phyloP scores from a whole-genome alignment of 140 eudicot species.

The Artemisia princeps region DNA sequence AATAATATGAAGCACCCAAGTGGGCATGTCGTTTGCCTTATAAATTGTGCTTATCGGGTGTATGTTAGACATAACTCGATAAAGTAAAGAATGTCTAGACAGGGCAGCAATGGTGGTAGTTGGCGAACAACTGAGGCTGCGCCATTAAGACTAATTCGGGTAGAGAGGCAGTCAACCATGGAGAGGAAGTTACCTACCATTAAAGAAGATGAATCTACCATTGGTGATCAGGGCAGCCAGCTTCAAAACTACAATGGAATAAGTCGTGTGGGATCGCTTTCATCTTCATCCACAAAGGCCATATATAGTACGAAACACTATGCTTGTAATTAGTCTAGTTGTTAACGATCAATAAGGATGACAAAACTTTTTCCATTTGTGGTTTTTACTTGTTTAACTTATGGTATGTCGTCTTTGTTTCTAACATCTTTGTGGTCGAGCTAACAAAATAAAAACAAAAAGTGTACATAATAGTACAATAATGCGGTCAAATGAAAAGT shows the following conservation, averaged over 20 bases:
- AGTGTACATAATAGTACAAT: no score
- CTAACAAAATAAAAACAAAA: no score
- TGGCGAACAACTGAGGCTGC: constrained; percentile 35
- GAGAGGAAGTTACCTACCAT: constrained; percentile 43
- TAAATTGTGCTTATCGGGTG: constrained; percentile 28
- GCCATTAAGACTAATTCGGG: constrained; percentile 33
- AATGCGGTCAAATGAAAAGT: no score
- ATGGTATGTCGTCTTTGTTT: background rate
- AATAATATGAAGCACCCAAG: constrained; percentile 27
- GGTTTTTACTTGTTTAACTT: background rate
- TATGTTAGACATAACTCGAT: constrained; percentile 21
- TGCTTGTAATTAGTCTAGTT: constrained; percentile 28
- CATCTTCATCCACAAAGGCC: constrained; percentile 23
- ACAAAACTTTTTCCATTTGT: background rate
- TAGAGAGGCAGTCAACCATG: constrained; percentile 32
- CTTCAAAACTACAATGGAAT: constrained; percentile 28
- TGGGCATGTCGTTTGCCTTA: constrained; percentile 27
- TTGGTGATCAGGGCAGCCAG: constrained; percentile 30
- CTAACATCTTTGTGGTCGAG: no score
- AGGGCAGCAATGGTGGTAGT: constrained; percentile 13
- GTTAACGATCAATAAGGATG: constrained; percentile 26
- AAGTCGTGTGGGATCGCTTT: constrained; percentile 16
- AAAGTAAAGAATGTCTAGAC: constrained; percentile 34
- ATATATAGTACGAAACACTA: constrained; percentile 16
- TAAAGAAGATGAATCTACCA: constrained; percentile 34